Evolutionary conservation across 148 eudicot genomes (phyloP).

Genomic region (Vaccinium myrtillus): DNA sequence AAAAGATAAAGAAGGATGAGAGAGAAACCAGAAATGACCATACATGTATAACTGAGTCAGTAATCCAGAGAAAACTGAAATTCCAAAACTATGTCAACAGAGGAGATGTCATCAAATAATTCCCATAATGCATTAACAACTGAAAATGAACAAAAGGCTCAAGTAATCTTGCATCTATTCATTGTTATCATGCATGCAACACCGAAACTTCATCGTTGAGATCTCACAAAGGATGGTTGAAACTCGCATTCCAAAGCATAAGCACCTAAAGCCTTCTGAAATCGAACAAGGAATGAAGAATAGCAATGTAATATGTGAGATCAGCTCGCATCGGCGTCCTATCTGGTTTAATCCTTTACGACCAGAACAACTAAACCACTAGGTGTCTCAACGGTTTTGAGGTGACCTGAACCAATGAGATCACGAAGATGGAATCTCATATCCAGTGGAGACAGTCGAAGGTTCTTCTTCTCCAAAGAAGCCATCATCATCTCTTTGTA

Average conservation of each 20-base stretch:
- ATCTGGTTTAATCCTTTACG: conserved; percentile 59
- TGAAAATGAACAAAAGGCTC: background rate
- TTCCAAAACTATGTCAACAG: background rate
- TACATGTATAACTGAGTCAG: background rate
- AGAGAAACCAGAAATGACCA: background rate
- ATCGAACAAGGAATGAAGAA: background rate
- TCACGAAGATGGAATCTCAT: conserved; percentile 95
- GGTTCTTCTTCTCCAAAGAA: conserved; percentile 74
- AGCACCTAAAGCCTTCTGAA: background rate
- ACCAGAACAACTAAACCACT: conserved; percentile 77
- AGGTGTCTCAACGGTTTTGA: conserved; percentile 72
- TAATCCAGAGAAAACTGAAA: conserved; percentile 9
- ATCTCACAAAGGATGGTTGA: background rate
- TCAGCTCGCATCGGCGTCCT: background rate
- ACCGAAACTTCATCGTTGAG: background rate
- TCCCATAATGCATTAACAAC: background rate
- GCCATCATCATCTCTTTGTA: conserved; percentile 95
- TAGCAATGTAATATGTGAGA: background rate
- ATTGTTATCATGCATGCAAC: background rate
- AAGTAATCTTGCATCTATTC: background rate
- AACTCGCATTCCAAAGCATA: background rate
- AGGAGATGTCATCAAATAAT: background rate
- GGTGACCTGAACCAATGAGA: conserved; percentile 87
- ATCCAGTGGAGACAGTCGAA: conserved; percentile 73
- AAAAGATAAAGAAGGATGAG: background rate